Evolutionary conservation across 1,284 basidiomycete species (phyloP).

Genomic region (Rhodotorula sp.): DNA sequence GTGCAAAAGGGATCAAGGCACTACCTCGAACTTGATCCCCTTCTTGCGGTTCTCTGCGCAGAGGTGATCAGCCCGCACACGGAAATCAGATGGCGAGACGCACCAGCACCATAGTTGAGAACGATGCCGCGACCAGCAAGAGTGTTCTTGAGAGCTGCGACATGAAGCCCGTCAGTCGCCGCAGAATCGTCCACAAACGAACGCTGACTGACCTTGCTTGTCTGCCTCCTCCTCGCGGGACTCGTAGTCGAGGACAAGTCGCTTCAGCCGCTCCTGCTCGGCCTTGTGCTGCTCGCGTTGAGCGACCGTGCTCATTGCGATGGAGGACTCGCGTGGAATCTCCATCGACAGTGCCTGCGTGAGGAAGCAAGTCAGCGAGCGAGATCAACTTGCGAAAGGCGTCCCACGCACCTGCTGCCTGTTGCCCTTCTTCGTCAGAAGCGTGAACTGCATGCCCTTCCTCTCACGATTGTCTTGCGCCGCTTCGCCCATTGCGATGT

Average conservation of each 20-base stretch:
- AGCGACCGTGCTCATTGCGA: slow-evolving; percentile 82
- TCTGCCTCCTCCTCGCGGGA: slow-evolving; percentile 35
- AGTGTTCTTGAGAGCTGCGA: slow-evolving; percentile 33
- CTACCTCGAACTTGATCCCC: slow-evolving; percentile 21
- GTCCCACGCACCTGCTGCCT: slow-evolving; percentile 70
- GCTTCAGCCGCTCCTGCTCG: slow-evolving; percentile 92
- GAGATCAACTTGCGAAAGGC: background rate
- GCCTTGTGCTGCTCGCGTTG: slow-evolving; percentile 88
- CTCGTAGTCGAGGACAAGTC: slow-evolving; percentile 65
- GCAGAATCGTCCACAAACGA: background rate
- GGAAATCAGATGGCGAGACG: background rate
- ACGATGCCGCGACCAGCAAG: slow-evolving; percentile 31
- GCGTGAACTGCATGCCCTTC: slow-evolving; percentile 81
- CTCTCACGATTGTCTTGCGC: slow-evolving; percentile 43
- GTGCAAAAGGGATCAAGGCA: slow-evolving; percentile 9
- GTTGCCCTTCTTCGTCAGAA: slow-evolving; percentile 90
- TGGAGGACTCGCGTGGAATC: slow-evolving; percentile 76
- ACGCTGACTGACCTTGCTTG: slow-evolving; percentile 32
- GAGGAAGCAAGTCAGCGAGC: background rate
- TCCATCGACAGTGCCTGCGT: slow-evolving; percentile 74
- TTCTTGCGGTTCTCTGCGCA: slow-evolving; percentile 18
- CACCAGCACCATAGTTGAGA: slow-evolving; percentile 24
- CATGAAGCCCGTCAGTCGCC: no score
- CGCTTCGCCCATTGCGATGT: slow-evolving; percentile 20
- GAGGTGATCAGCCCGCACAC: accelerated